phyloP scores from a whole-genome alignment of 306 rosid genomes.

The Gastrolobium villosum region DNA sequence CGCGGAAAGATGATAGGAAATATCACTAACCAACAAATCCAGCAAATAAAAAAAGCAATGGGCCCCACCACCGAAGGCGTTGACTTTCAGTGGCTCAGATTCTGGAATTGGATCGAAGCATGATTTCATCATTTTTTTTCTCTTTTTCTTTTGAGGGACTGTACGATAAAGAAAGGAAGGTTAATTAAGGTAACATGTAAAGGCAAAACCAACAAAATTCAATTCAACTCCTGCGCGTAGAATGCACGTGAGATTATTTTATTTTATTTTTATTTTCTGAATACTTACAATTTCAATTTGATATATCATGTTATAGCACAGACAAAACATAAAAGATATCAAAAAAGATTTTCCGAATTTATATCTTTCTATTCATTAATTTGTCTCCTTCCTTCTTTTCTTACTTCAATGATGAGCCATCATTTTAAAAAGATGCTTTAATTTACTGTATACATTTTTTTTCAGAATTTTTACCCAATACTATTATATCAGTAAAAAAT shows the following conservation, averaged over 20 bases:
- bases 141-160: not conserved
- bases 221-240: constrained; percentile 18
- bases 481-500: too few relatives aligned
- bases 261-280: too few relatives aligned
- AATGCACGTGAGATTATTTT: not conserved
- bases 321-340: too few relatives aligned
- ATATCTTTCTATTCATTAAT: too few relatives aligned
- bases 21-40: constrained; percentile 48
- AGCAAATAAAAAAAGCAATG: constrained; percentile 51
- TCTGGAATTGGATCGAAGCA: constrained; percentile 35
- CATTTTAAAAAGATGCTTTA: too few relatives aligned
- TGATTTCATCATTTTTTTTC: not conserved
- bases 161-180: constrained; percentile 31
- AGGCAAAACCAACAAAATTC: not conserved
- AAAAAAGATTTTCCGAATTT: too few relatives aligned
- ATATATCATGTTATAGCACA: too few relatives aligned
- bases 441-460: too few relatives aligned
- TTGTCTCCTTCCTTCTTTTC: too few relatives aligned
- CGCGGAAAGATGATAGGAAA: constrained; percentile 43
- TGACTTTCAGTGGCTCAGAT: constrained; percentile 59
- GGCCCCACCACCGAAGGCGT: constrained; percentile 59
- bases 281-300: too few relatives aligned
- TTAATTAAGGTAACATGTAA: not conserved
- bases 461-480: too few relatives aligned
- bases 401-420: too few relatives aligned